Percentiles rank a stretch among this genome's conserved stretches.
phyloP scores from a whole-genome alignment of 331 rosid species.

The Malus hybrid region DNA sequence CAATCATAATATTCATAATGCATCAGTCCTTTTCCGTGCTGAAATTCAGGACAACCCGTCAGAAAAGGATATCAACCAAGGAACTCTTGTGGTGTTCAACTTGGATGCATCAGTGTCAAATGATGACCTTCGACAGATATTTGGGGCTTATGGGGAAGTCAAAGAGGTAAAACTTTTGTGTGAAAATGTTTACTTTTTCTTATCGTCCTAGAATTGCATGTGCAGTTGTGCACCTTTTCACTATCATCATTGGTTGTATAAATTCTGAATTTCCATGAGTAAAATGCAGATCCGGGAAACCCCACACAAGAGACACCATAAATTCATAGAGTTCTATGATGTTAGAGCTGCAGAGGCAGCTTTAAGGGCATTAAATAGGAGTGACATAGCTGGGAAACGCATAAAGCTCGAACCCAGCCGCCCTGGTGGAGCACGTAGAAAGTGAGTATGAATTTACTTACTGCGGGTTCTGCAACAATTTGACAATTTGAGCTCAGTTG shows the following conservation, averaged over 20 bases:
- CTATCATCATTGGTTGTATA: not conserved
- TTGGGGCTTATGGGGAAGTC: constrained; percentile 93
- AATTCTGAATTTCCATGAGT: constrained; percentile 2
- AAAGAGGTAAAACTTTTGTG: constrained; percentile 53
- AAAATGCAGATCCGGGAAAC: constrained; percentile 87
- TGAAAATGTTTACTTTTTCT: not conserved
- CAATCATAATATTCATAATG: constrained; percentile 10
- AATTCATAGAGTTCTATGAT: constrained; percentile 73
- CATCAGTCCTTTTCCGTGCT: constrained; percentile 4
- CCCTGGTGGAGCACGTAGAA: constrained; percentile 97
- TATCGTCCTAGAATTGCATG: not conserved
- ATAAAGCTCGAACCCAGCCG: constrained; percentile 98
- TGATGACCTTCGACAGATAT: constrained; percentile 86
- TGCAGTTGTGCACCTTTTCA: not conserved
- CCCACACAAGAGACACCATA: constrained; percentile 33
- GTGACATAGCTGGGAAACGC: constrained; percentile 94
- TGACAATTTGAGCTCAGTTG: not conserved
- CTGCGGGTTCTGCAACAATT: not conserved
- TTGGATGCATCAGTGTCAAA: constrained; percentile 88
- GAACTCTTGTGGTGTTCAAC: constrained; percentile 94
- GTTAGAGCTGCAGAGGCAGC: constrained; percentile 94
- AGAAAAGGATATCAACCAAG: constrained; percentile 94
- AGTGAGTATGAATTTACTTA: constrained; percentile 35
- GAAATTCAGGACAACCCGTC: constrained; percentile 83
- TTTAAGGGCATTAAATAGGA: constrained; percentile 75